Evolutionary conservation across 2,329 filamentous ascomycete genomes (phyloP), one percentile per base, ranked within the genome.

Genomic region (Neonectria sp.): DNA sequence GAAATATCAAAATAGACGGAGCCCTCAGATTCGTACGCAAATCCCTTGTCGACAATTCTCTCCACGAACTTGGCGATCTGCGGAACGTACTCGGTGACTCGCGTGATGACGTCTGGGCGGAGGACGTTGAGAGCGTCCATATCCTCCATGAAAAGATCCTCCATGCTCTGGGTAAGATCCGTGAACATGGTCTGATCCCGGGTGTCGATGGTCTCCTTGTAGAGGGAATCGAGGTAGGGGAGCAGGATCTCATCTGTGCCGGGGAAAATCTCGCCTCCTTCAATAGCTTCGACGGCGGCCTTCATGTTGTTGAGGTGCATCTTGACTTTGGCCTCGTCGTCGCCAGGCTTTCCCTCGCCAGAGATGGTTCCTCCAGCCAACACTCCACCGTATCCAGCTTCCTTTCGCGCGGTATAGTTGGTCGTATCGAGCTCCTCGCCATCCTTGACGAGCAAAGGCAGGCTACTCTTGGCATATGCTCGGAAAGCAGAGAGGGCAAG

Each of bases 1-100:
- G 87, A 85, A 71, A 97, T 98, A 75, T 98, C 95, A 70, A 98
- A 98, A 81, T 98, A 98, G 0, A 98, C 94, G 0, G 94, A 97
- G 0, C 95, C 95, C 73, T 96, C 93, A 0, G 86, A 83, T 75
- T 90, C 87, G 72, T 98, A 98, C 2, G 92, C 95, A 73, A 95
- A 98, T 0, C 93, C 92, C 77, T 97, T 97, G 58, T 92, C 84
- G 25, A 97, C 90, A 63, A 97, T 93, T 71, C 88, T 90, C 75
- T 95, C 89, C 0, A 98, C 94, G 70, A 97, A 98, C 11, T 88
- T 84, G 52, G 93, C 94, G 76, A 98, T 98, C 76, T 97, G 91
- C 0, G 91, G 91, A 4, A 95, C 93, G 74, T 96, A 98, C 75
- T 97, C 94, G 1, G 95, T 97, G n/a, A 98, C 95, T 63, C 95